Evolutionary conservation across 139 green algal genomes (phyloP).

Genomic region (Raphidocelis subcapitata): DNA sequence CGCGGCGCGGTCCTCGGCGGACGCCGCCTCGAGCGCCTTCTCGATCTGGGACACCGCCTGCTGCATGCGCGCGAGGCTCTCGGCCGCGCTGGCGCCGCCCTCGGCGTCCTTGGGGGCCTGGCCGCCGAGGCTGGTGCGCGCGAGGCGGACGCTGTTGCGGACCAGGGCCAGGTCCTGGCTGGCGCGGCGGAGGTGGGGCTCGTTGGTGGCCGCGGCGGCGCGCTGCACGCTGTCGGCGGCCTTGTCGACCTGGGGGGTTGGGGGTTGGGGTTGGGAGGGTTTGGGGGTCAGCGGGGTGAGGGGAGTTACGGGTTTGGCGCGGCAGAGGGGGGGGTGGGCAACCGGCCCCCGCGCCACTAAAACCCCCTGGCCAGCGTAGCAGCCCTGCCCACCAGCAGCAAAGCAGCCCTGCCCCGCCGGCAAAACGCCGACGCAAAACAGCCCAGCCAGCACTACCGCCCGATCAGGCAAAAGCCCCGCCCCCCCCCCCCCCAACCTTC

Average conservation of each 20-base stretch:
- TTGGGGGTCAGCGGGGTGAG: no score
- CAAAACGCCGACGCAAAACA: no score
- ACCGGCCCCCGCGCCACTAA: no score
- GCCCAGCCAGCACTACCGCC: no score
- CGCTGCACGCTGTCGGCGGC: conserved; percentile 7
- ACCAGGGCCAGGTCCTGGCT: conserved; percentile 26
- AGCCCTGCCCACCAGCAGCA: no score
- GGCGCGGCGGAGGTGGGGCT: conserved; percentile 28
- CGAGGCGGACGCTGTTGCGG: conserved; percentile 32
- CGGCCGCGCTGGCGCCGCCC: neutral
- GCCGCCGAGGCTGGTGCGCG: conserved; percentile 18
- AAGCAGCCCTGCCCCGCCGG: no score
- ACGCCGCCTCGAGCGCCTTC: conserved; percentile 17
- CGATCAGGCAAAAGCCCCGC: no score
- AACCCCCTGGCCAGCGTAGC: no score
- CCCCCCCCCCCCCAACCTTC: conserved; percentile 36
- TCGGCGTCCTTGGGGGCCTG: conserved; percentile 3
- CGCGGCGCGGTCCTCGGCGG: conserved; percentile 19
- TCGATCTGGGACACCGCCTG: conserved; percentile 30
- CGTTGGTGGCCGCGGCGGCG: conserved; percentile 16
- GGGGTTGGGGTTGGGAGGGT: no score
- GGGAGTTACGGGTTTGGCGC: no score
- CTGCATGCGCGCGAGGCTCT: conserved; percentile 22
- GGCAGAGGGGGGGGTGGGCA: no score
- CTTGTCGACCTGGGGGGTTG: conserved; percentile 9